Conservation (phyloP, 345 rosid species). For the Pseudoturritis turrita region DNA sequence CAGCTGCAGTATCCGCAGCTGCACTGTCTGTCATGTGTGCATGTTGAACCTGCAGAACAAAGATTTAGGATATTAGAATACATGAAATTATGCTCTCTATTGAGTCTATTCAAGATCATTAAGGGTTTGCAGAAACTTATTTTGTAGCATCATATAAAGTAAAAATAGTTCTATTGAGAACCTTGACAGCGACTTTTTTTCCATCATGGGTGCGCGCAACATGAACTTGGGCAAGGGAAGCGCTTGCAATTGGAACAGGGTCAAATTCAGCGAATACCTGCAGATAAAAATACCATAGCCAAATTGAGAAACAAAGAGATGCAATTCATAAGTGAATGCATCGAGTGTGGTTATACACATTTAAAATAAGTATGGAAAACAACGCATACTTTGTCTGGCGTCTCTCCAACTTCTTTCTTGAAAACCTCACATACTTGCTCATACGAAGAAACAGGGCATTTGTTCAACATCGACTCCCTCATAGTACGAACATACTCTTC, state of each 20-base stretch:
- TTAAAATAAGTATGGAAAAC: background rate
- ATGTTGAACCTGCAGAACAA: constrained; percentile 77
- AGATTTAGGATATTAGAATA: constrained; percentile 4
- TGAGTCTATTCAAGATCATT: background rate
- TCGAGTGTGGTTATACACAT: background rate
- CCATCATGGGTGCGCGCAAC: constrained; percentile 72
- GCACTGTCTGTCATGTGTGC: constrained; percentile 91
- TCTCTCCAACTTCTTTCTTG: constrained; percentile 83
- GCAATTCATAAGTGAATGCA: background rate
- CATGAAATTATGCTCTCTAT: background rate
- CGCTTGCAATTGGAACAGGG: constrained; percentile 92
- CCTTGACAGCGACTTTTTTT: constrained; percentile 92
- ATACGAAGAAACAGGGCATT: constrained; percentile 86
- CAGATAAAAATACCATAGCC: constrained; percentile 1
- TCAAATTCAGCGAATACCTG: constrained; percentile 80
- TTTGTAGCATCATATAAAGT: background rate
- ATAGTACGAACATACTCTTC: constrained; percentile 73
- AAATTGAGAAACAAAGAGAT: background rate
- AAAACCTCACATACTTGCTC: constrained; percentile 91
- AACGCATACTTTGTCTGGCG: constrained; percentile 65
- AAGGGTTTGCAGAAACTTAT: background rate
- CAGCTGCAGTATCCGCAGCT: constrained; percentile 84
- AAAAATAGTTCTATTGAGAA: constrained; percentile 23
- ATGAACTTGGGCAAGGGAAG: constrained; percentile 99
- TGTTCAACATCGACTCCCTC: constrained; percentile 93